Evolutionary conservation across 768 basidiomycete species (phyloP).

Genomic region (Pholiota microspora): DNA sequence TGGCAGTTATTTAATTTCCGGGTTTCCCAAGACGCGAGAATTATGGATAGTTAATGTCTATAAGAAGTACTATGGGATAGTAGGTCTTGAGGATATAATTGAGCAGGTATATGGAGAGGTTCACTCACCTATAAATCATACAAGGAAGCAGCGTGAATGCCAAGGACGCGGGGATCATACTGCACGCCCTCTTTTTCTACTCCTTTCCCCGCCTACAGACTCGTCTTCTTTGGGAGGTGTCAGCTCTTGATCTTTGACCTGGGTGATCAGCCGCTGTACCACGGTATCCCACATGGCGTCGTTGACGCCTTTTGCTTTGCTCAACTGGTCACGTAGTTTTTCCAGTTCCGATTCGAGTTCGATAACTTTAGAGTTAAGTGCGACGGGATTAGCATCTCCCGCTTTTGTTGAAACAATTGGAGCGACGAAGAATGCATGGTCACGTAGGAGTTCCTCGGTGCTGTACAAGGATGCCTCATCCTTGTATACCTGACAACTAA

Average conservation of each 20-base stretch:
- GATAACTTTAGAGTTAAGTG: slow-evolving; percentile 54
- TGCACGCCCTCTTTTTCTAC: slow-evolving; percentile 26
- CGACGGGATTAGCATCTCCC: slow-evolving; percentile 30
- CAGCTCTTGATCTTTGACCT: slow-evolving; percentile 12
- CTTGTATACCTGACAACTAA: slow-evolving; percentile 20
- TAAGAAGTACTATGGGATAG: neutral
- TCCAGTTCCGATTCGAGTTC: slow-evolving; percentile 75
- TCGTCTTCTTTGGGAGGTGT: slow-evolving; percentile 12
- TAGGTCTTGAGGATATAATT: neutral
- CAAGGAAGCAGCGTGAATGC: neutral
- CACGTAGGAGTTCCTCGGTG: slow-evolving; percentile 55
- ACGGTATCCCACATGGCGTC: slow-evolving; percentile 92
- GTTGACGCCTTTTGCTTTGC: slow-evolving; percentile 87
- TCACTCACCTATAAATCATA: neutral
- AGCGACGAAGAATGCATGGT: slow-evolving; percentile 65
- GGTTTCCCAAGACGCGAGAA: neutral
- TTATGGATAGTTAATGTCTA: neutral
- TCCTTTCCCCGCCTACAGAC: slow-evolving; percentile 15
- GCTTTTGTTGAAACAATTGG: slow-evolving; percentile 30
- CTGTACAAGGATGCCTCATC: slow-evolving; percentile 40
- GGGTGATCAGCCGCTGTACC: slow-evolving; percentile 55
- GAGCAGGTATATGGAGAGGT: neutral
- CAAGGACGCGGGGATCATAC: slow-evolving; percentile 9
- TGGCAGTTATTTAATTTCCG: neutral
- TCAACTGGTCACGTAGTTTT: slow-evolving; percentile 64